Evolutionary conservation across 768 basidiomycete species (phyloP).

Genomic region (Galerina marginata): DNA sequence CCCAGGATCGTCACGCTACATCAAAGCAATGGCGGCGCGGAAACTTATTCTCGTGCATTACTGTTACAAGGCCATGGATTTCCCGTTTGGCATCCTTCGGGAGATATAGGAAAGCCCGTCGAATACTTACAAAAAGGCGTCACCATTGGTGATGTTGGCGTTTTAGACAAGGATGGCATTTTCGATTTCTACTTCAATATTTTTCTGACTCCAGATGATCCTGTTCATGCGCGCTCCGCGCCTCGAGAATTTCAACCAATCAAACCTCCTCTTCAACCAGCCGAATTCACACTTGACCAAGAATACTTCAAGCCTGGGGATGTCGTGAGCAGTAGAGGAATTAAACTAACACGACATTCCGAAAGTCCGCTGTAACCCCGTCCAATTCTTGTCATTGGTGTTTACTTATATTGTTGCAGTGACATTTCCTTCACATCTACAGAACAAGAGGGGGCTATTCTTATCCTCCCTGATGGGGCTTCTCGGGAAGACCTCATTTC

Average conservation of each 20-base stretch:
- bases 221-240: slow-evolving; percentile 6
- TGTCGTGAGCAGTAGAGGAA: slow-evolving; percentile 14
- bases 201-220: slow-evolving; percentile 11
- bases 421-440: background rate
- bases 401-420: background rate
- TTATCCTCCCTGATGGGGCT: slow-evolving; percentile 20
- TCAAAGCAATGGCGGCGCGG: background rate
- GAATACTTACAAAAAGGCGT: slow-evolving; percentile 11
- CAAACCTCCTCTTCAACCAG: slow-evolving; percentile 1
- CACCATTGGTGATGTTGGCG: slow-evolving; percentile 22
- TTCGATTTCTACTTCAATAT: slow-evolving; percentile 23
- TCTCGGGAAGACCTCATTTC: slow-evolving; percentile 17
- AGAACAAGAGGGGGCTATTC: slow-evolving; percentile 14
- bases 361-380: slow-evolving; percentile 8
- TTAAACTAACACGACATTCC: background rate
- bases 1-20: slow-evolving; percentile 2
- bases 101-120: slow-evolving; percentile 5
- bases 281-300: background rate
- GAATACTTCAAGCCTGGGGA: slow-evolving; percentile 11
- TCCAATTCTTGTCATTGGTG: background rate
- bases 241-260: slow-evolving; percentile 11
- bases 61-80: slow-evolving; percentile 10
- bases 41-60: slow-evolving; percentile 13
- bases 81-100: slow-evolving; percentile 12
- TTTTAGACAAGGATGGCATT: slow-evolving; percentile 1